A percentile compares a stretch with the other conserved stretches of the same genome.
These are phyloP conservation scores for Simplicillium sp. DNA, from an alignment of 2,329 filamentous ascomycete genomes.

Conservation along the genomic window DNA sequence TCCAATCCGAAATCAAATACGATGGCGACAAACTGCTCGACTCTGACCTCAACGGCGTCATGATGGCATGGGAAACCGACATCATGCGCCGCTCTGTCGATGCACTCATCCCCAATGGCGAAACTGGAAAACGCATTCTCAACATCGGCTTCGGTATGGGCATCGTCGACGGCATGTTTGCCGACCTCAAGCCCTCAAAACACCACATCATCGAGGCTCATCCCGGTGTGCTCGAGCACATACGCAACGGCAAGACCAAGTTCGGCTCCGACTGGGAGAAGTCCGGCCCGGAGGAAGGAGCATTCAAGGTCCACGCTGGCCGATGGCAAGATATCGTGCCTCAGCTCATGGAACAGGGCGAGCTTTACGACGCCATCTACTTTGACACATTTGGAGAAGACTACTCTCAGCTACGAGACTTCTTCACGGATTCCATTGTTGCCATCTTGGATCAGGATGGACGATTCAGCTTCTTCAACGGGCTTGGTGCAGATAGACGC, in stretches of 20 bases:
- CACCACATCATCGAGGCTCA: slow-evolving; percentile 88
- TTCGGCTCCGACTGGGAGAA: slow-evolving; percentile 49
- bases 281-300: slow-evolving; percentile 49
- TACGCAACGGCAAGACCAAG: slow-evolving; percentile 36
- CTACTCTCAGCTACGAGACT: slow-evolving; percentile 73
- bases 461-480: slow-evolving; percentile 81
- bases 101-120: slow-evolving; percentile 41
- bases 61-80: slow-evolving; percentile 88
- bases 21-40: slow-evolving; percentile 61
- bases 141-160: slow-evolving; percentile 91
- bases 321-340: slow-evolving; percentile 76
- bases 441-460: slow-evolving; percentile 63
- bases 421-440: slow-evolving; percentile 83
- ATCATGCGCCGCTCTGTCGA: slow-evolving; percentile 76
- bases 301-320: slow-evolving; percentile 61
- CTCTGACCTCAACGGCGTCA: slow-evolving; percentile 69
- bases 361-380: slow-evolving; percentile 80
- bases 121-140: slow-evolving; percentile 56
- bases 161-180: slow-evolving; percentile 72
- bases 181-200: slow-evolving; percentile 52
- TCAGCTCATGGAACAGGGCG: slow-evolving; percentile 54
- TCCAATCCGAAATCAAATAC: slow-evolving; percentile 58
- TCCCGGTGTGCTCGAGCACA: slow-evolving; percentile 60
- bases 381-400: slow-evolving; percentile 98
- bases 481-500: slow-evolving; percentile 81